Percentiles rank a stretch among this genome's conserved stretches.
phyloP scores from a whole-genome alignment of 73 alveolate genomes.

The Tetrahymena malaccensis region DNA sequence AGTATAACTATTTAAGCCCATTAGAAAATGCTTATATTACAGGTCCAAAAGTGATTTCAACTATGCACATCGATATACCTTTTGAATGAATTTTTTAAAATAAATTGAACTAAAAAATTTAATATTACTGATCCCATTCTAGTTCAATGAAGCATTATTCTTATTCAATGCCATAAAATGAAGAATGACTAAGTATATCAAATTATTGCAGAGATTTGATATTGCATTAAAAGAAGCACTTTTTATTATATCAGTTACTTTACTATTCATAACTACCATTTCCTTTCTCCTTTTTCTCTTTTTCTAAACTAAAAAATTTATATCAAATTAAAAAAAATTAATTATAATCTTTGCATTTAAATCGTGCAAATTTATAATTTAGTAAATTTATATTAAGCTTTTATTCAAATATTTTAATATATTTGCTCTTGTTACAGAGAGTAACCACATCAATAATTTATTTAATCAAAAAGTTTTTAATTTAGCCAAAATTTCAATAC shows the following conservation, averaged over 20 bases:
- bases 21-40: background rate
- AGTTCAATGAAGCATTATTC: background rate
- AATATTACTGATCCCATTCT: background rate
- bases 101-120: background rate
- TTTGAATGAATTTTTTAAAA: background rate
- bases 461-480: no score
- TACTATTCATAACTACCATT: background rate
- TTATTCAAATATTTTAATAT: no score
- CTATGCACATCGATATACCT: background rate
- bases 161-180: background rate
- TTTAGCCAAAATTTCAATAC: no score
- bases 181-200: background rate
- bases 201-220: background rate
- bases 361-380: no score
- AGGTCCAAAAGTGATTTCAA: background rate
- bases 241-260: background rate
- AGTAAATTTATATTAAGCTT: no score
- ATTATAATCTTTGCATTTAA: no score
- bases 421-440: no score
- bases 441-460: no score
- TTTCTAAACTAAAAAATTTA: no score
- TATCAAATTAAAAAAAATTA: no score
- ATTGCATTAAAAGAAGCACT: background rate
- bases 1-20: background rate
- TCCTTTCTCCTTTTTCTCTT: no score